phyloP scores from a whole-genome alignment of 2,329 filamentous ascomycete genomes.

The Uncinocarpus reesii region DNA sequence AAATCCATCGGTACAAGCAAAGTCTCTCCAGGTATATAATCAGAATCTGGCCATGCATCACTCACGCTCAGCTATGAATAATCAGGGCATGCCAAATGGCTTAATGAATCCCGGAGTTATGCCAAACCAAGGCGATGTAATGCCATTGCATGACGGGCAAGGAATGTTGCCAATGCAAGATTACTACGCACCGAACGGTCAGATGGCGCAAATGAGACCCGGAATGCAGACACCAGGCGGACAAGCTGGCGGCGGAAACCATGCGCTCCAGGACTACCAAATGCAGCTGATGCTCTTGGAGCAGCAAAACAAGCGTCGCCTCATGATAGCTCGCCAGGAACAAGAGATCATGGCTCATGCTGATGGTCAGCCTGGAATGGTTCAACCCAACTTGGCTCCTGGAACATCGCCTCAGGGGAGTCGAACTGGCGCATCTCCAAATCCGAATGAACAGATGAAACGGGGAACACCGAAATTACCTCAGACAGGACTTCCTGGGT shows the following conservation, averaged over 20 bases:
- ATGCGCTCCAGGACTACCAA: slow-evolving; percentile 59
- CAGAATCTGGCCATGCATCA: slow-evolving; percentile 75
- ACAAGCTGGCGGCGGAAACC: slow-evolving; percentile 40
- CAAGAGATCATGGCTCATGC: slow-evolving; percentile 51
- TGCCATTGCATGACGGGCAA: slow-evolving; percentile 58
- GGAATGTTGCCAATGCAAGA: slow-evolving; percentile 36
- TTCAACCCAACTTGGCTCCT: slow-evolving; percentile 33
- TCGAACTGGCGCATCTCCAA: slow-evolving; percentile 49
- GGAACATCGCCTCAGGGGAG: slow-evolving; percentile 50
- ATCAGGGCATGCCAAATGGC: slow-evolving; percentile 67
- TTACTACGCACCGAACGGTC: slow-evolving; percentile 48
- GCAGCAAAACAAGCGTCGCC: slow-evolving; percentile 57
- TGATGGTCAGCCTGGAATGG: slow-evolving; percentile 39
- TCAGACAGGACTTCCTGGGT: slow-evolving; percentile 46
- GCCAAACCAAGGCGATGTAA: slow-evolving; percentile 71
- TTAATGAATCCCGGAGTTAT: slow-evolving; percentile 55
- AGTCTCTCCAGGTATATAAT: slow-evolving; percentile 79
- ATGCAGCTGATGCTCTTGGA: slow-evolving; percentile 61
- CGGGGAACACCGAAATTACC: slow-evolving; percentile 52
- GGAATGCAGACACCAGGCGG: slow-evolving; percentile 24
- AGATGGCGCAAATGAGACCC: slow-evolving; percentile 37
- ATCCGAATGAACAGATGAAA: slow-evolving; percentile 53
- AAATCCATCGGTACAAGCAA: slow-evolving; percentile 56
- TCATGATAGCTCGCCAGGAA: slow-evolving; percentile 58
- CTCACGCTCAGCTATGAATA: slow-evolving; percentile 62